Evolutionary conservation across 805 yeast species (phyloP).

Genomic region (Lipomyces mesembrius): DNA sequence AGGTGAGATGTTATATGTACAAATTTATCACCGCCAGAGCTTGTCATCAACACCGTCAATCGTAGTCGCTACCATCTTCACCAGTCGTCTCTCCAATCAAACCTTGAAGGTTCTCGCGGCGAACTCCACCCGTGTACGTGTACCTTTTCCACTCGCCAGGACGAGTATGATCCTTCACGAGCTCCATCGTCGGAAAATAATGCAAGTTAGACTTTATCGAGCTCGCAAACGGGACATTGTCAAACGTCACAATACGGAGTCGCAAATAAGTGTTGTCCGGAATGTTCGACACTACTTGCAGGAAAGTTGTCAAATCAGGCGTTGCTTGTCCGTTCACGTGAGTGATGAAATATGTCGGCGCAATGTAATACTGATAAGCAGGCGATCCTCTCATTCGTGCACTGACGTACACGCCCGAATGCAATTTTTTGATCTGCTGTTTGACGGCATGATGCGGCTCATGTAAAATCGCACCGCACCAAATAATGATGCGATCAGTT

Average conservation of each 20-base stretch:
- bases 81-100: background rate
- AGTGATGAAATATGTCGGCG: slow-evolving; percentile 82
- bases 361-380: slow-evolving; percentile 77
- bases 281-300: slow-evolving; percentile 66
- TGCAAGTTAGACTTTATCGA: slow-evolving; percentile 87
- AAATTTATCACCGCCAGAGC: background rate
- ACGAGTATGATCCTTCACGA: slow-evolving; percentile 38
- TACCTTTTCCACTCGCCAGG: slow-evolving; percentile 27
- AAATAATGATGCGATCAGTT: slow-evolving; percentile 70
- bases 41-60: background rate
- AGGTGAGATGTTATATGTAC: background rate
- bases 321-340: slow-evolving; percentile 83
- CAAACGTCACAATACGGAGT: slow-evolving; percentile 79
- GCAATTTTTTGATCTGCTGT: slow-evolving; percentile 75
- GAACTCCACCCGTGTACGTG: slow-evolving; percentile 25
- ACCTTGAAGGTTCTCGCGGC: slow-evolving; percentile 4
- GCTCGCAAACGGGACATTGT: slow-evolving; percentile 83
- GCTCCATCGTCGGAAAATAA: slow-evolving; percentile 68
- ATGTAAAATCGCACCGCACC: slow-evolving; percentile 86
- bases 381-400: slow-evolving; percentile 81
- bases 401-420: slow-evolving; percentile 83
- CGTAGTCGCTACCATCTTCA: background rate
- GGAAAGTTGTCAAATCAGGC: slow-evolving; percentile 68
- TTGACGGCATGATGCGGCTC: slow-evolving; percentile 92
- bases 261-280: slow-evolving; percentile 83